Evolutionary conservation across 805 yeast genomes (phyloP), one percentile per base, ranked within the genome.

Genomic region (Ogataea neopini): DNA sequence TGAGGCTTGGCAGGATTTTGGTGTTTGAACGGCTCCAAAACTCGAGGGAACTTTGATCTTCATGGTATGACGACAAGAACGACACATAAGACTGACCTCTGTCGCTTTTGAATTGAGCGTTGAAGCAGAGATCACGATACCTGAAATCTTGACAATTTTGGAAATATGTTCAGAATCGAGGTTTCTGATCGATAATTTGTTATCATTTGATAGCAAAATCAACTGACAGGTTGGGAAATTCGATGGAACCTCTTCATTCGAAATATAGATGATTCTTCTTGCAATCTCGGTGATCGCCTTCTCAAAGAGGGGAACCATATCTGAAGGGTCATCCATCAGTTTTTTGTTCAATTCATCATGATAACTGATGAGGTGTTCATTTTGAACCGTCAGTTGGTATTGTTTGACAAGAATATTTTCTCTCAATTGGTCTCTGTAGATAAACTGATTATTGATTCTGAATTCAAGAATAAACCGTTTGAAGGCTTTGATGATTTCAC

Each of bases 111-210:
- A 90, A 28, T 86, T 75, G 47, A 94, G 75, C 23, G 95, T 91
- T 3, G 96, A 87, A 1, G 97, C 87, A 43, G 95, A 85, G 49
- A 94, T 92, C 57, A 94, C 79, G 59, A 94, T 94, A 25, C 99
- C 99, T 17, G 96, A 87, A 37, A 94, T 80, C 47, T 96, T 76
- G 29, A 94, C 92, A 45, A 94, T 85, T 64, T 89, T 88, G 20
- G 97, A 82, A 51, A 94, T 90, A 63, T 88, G 88, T 40, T 85
- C 88, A 1, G 97, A 84, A 63, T 86, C 92, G 48, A 94, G 73
- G 47, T 88, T 83, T 64, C 99, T 79, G 49, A 94, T 81, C 1
- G 92, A 75, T 3, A 84, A 75, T 49, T 81, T 80, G 48, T 81
- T 80, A 13, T 95, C 85, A 45, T 83, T 81, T 10, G 95, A 84